These are phyloP conservation scores for Asterochloris sp. DNA, from an alignment of 139 green algal genomes.

Conservation along the genomic window DNA sequence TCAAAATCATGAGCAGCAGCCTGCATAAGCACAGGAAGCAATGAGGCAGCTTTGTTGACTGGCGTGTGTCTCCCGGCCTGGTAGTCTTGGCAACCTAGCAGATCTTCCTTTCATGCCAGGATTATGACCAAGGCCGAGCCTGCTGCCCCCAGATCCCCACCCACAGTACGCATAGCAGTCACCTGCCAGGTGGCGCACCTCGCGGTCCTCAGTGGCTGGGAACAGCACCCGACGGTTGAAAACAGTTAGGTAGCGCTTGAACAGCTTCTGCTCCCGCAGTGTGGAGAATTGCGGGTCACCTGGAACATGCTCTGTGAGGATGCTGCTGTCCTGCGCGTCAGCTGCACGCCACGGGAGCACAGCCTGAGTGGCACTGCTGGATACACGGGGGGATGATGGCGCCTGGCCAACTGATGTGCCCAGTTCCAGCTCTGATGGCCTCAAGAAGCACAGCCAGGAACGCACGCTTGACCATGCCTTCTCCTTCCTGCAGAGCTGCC, in stretches of 20 bases:
- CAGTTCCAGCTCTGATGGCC: too few relatives aligned
- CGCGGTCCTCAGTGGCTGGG: background rate
- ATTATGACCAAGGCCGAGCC: background rate
- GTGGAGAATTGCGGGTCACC: conserved; percentile 28
- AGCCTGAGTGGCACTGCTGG: too few relatives aligned
- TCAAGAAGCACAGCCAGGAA: too few relatives aligned
- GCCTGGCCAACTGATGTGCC: too few relatives aligned
- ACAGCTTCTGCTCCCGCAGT: conserved; percentile 33
- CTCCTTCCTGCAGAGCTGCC: too few relatives aligned
- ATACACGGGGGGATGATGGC: too few relatives aligned
- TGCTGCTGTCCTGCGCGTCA: too few relatives aligned
- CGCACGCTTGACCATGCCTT: too few relatives aligned
- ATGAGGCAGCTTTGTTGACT: too few relatives aligned
- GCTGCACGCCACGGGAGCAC: too few relatives aligned
- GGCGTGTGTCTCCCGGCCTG: too few relatives aligned
- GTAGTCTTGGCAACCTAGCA: background rate
- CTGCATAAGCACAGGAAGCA: background rate
- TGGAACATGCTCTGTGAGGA: too few relatives aligned
- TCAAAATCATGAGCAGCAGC: conserved; percentile 64
- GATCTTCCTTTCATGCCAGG: background rate
- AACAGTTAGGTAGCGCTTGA: conserved; percentile 55
- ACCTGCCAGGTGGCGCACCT: conserved; percentile 1
- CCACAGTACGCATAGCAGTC: background rate
- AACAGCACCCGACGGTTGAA: conserved; percentile 58
- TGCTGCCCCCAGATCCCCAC: background rate